phyloP scores from a whole-genome alignment of 305 asterid species.

The Fraxinus dipetala region DNA sequence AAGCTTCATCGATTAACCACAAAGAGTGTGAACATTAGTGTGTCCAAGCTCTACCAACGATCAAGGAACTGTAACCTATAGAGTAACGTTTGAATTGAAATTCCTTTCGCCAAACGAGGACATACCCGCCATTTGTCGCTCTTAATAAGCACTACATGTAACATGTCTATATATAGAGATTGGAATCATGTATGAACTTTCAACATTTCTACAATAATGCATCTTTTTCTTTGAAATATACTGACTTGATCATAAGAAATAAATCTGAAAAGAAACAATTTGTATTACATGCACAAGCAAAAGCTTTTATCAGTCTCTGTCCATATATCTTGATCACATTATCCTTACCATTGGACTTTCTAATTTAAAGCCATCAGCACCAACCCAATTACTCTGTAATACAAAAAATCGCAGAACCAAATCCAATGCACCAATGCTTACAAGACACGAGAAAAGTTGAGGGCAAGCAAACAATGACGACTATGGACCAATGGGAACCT shows the following conservation, averaged over 20 bases:
- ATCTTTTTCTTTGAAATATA: background rate
- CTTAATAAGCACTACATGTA: background rate
- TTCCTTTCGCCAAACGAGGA: background rate
- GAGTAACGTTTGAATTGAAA: background rate
- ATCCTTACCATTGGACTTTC: conserved; percentile 20
- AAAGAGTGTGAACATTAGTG: background rate
- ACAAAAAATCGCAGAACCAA: conserved; percentile 3
- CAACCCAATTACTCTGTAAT: conserved; percentile 4
- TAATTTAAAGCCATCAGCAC: conserved; percentile 25
- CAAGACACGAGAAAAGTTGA: background rate
- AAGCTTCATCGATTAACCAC: no score
- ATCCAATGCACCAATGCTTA: background rate
- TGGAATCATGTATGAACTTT: background rate
- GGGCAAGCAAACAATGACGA: background rate
- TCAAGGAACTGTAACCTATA: background rate
- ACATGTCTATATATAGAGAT: background rate
- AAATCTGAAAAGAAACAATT: background rate
- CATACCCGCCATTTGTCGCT: background rate
- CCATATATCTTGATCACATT: background rate
- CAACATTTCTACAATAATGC: background rate
- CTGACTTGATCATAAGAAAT: background rate
- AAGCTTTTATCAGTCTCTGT: conserved; percentile 9
- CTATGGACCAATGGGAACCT: background rate
- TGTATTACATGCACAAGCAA: conserved; percentile 15
- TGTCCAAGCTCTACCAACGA: background rate